Evolutionary conservation across 495 filamentous ascomycete genomes (phyloP), one percentile per base, ranked within the genome.

Genomic region (Penicillium soppii): DNA sequence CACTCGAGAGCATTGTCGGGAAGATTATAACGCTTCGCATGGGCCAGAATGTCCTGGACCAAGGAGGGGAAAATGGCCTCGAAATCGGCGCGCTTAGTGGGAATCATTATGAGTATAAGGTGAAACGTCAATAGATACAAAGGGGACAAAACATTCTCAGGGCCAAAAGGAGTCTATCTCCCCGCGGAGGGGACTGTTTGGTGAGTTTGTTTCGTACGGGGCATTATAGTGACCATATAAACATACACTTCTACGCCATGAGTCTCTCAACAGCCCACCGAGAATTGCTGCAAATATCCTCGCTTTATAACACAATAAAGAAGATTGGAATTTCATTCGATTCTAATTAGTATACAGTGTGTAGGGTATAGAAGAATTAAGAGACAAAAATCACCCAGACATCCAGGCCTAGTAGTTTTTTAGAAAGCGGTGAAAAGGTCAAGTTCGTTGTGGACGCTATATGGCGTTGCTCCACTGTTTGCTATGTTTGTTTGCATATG

Each of bases 41-140:
- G 81, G 58, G 76, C 82, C 38, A 89, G 76, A 41, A 98, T 75
- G 54, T 89, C 90, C 61, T 88, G 78, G 64, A 90, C 80, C 49
- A 92, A 77, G 54, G 82, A 80, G 39, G 87, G 89, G 78, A 95
- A 96, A 64, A 96, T 77, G 13, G 81, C 72, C 77, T 98, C 94
- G 66, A 98, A 98, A 47, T 94, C 84, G 57, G 87, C 78, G 52
- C 88, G 79, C 32, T 85, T 89, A 47, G 75, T 79, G 51, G 83
- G 66, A 36, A 83, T 77, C 85, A 86, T 87, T 37, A 57, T 77
- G 61, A 59, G 36, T 45, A 43, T 27, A 20, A 17, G 23, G 17
- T 26, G 19, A 12, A 41, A 46, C 22, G 21, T 27, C 30, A 53
- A 58, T 32, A 23, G 25, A 50, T 29, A 47, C 23, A 16, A 23